Percentiles rank a stretch among this genome's conserved stretches.
These are phyloP conservation scores for Abortiporus biennis DNA, from an alignment of 1,284 basidiomycete genomes.

Conservation along the genomic window DNA sequence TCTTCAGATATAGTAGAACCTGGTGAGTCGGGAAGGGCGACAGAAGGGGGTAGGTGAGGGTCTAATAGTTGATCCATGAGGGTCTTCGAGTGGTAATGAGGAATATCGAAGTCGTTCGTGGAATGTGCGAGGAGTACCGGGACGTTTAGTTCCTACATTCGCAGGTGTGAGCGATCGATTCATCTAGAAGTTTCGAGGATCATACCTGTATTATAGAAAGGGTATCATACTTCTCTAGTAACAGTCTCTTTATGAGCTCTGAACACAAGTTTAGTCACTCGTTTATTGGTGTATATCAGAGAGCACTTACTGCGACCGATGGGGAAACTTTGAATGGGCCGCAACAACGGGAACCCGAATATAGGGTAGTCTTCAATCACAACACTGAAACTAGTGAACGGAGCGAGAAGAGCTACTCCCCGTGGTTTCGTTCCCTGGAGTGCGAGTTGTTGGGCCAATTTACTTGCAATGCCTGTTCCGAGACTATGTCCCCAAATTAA, in stretches of 20 bases:
- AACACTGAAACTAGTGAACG: constrained; percentile 64
- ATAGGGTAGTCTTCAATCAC: constrained; percentile 71
- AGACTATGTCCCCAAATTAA: constrained; percentile 78
- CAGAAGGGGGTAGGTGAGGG: constrained; percentile 48
- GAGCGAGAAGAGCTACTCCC: constrained; percentile 71
- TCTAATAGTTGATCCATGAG: constrained; percentile 70
- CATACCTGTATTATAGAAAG: constrained; percentile 51
- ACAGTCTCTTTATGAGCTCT: constrained; percentile 53
- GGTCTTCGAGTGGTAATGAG: constrained; percentile 64
- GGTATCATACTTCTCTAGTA: constrained; percentile 66
- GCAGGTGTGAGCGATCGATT: constrained; percentile 2
- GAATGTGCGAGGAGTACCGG: constrained; percentile 79
- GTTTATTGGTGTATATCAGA: not conserved
- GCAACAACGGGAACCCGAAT: constrained; percentile 67
- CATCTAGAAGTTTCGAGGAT: constrained; percentile 5
- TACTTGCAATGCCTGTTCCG: constrained; percentile 73
- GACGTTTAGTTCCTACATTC: constrained; percentile 30
- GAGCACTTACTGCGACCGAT: constrained; percentile 56
- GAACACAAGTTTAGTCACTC: not conserved
- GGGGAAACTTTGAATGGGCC: constrained; percentile 65
- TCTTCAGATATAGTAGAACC: constrained; percentile 14
- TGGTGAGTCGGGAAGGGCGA: constrained; percentile 29
- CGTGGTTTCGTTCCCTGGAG: constrained; percentile 45
- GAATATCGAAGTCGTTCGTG: constrained; percentile 78
- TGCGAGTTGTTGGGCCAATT: constrained; percentile 54